Evolutionary conservation across 345 rosid species (phyloP).

Genomic region (Salix caprea): DNA sequence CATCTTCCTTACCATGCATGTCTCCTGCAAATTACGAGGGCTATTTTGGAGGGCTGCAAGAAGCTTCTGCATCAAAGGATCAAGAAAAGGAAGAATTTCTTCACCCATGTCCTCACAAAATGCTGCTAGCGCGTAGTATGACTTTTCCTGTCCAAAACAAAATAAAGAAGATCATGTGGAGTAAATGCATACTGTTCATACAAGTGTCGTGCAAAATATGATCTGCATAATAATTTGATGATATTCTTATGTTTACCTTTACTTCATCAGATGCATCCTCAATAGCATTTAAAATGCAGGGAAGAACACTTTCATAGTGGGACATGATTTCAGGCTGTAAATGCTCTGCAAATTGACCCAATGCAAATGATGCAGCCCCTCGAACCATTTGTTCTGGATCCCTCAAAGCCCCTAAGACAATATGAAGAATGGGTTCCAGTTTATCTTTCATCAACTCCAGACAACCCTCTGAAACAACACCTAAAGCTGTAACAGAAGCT

Average conservation of each 20-base stretch:
- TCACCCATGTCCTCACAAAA: conserved; percentile 98
- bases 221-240: conserved; percentile 1
- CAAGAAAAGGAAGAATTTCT: conserved; percentile 89
- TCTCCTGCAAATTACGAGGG: conserved; percentile 91
- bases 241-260: conserved; percentile 53
- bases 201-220: background rate
- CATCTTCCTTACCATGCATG: conserved; percentile 77
- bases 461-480: conserved; percentile 95
- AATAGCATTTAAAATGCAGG: conserved; percentile 82
- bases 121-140: conserved; percentile 97
- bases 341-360: conserved; percentile 97
- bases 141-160: conserved; percentile 64
- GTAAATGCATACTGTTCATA: background rate
- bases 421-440: conserved; percentile 75
- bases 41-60: conserved; percentile 75
- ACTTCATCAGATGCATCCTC: conserved; percentile 96
- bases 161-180: conserved; percentile 3
- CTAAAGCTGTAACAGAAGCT: conserved; percentile 92
- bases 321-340: conserved; percentile 93
- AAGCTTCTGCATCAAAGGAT: conserved; percentile 85
- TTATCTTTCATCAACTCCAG: conserved; percentile 75
- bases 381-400: conserved; percentile 96
- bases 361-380: conserved; percentile 97
- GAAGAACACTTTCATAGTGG: conserved; percentile 81
- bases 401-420: conserved; percentile 76